Conservation (phyloP, 495 filamentous ascomycete species). For the Lepidopterella palustris region DNA sequence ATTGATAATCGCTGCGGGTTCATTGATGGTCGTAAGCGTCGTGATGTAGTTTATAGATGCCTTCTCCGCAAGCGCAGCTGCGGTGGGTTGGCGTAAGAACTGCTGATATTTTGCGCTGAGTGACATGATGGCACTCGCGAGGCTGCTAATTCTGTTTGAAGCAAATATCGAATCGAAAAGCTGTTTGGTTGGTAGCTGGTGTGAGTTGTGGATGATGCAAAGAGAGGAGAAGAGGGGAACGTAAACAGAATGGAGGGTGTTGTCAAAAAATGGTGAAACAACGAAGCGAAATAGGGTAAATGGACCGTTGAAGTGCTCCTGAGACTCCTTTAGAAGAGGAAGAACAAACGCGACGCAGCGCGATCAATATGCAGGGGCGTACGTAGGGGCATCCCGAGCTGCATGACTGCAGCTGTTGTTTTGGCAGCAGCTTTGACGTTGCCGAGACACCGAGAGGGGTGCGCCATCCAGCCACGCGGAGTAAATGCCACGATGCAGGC, state of each 20-base stretch:
- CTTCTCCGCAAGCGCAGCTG: conserved; percentile 57
- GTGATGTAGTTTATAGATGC: conserved; percentile 87
- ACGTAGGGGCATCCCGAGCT: too few relatives aligned
- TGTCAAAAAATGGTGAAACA: neutral
- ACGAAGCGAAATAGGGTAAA: neutral
- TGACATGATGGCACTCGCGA: conserved; percentile 46
- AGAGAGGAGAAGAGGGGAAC: neutral
- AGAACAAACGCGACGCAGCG: neutral
- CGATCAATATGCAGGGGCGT: neutral
- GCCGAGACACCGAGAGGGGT: neutral
- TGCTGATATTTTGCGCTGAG: conserved; percentile 65
- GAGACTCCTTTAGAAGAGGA: neutral
- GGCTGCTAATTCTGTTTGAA: conserved; percentile 6
- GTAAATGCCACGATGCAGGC: too few relatives aligned
- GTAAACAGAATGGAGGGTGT: neutral
- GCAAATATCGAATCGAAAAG: neutral
- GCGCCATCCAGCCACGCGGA: too few relatives aligned
- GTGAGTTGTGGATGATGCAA: neutral
- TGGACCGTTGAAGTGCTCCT: neutral
- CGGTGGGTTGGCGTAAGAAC: conserved; percentile 66
- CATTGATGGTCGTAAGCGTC: conserved; percentile 67
- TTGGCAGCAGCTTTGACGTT: neutral
- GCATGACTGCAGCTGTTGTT: neutral
- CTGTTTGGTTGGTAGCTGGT: neutral
- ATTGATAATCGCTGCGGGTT: conserved; percentile 65